phyloP scores from a whole-genome alignment of 345 rosid species.

The Clarkia xantiana region DNA sequence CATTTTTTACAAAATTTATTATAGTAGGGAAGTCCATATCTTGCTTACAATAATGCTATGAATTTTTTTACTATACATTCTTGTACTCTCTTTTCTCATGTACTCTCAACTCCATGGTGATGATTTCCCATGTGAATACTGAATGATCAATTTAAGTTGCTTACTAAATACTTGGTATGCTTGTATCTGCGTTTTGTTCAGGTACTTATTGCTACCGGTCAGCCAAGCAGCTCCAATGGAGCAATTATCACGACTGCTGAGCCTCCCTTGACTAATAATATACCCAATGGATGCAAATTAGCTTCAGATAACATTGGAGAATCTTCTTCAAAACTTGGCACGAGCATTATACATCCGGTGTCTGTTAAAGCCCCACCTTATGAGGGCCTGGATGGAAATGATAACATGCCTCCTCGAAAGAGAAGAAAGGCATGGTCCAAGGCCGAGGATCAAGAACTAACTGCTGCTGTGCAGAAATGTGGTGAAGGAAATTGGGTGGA shows the following conservation, averaged over 20 bases:
- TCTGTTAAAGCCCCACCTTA: constrained; percentile 35
- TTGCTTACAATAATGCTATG: too few relatives aligned
- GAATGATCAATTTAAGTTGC: too few relatives aligned
- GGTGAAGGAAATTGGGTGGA: constrained; percentile 92
- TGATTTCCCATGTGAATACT: too few relatives aligned
- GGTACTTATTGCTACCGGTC: constrained; percentile 80
- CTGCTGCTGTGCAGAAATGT: constrained; percentile 61
- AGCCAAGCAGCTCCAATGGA: constrained; percentile 42
- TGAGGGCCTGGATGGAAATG: constrained; percentile 38
- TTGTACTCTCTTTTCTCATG: too few relatives aligned
- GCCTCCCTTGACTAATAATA: constrained; percentile 82
- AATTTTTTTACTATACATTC: too few relatives aligned
- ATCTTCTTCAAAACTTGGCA: constrained; percentile 33
- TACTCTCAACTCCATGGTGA: too few relatives aligned
- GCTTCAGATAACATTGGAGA: constrained; percentile 38
- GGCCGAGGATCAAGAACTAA: constrained; percentile 47
- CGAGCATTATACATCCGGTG: constrained; percentile 67
- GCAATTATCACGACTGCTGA: constrained; percentile 46
- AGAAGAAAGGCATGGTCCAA: constrained; percentile 61
- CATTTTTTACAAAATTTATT: too few relatives aligned
- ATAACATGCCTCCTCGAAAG: constrained; percentile 38
- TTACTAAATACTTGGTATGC: too few relatives aligned
- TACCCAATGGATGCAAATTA: constrained; percentile 40
- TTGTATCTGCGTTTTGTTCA: constrained; percentile 10
- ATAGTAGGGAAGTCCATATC: too few relatives aligned